phyloP scores from a whole-genome alignment of 495 filamentous ascomycete genomes.

The Glutinoglossum americanum region DNA sequence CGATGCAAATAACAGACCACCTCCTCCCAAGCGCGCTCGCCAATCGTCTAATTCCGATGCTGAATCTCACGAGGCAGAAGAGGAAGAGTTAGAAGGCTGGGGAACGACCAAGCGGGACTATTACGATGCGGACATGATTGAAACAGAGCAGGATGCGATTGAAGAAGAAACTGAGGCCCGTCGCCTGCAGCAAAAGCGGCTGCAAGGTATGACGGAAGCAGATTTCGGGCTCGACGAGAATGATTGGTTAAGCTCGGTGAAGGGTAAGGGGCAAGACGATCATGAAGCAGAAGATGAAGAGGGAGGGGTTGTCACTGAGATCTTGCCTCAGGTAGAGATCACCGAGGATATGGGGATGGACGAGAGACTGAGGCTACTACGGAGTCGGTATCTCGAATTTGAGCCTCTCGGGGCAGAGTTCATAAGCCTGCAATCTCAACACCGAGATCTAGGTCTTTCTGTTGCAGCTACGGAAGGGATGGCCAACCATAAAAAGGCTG shows the following conservation, averaged over 20 bases:
- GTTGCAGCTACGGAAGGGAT: conserved; percentile 28
- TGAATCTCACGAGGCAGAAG: conserved; percentile 9
- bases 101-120: conserved; percentile 75
- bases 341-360: conserved; percentile 54
- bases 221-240: conserved; percentile 84
- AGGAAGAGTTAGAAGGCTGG: conserved; percentile 48
- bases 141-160: conserved; percentile 76
- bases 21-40: neutral
- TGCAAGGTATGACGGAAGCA: conserved; percentile 63
- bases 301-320: conserved; percentile 43
- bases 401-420: conserved; percentile 68
- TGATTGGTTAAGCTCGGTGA: conserved; percentile 44
- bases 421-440: conserved; percentile 40
- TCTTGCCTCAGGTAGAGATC: conserved; percentile 61
- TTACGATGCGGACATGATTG: conserved; percentile 75
- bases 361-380: conserved; percentile 56
- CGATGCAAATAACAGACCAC: conserved; percentile 3
- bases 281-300: conserved; percentile 27
- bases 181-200: conserved; percentile 69
- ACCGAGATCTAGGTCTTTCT: conserved; percentile 32
- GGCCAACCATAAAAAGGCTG: conserved; percentile 1
- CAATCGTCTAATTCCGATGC: conserved; percentile 7
- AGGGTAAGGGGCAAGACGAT: conserved; percentile 16
- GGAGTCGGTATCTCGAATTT: conserved; percentile 76
- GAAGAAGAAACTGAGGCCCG: conserved; percentile 83